Evolutionary conservation across 2,329 filamentous ascomycete species (phyloP).

Genomic region (Diaporthe vexans): DNA sequence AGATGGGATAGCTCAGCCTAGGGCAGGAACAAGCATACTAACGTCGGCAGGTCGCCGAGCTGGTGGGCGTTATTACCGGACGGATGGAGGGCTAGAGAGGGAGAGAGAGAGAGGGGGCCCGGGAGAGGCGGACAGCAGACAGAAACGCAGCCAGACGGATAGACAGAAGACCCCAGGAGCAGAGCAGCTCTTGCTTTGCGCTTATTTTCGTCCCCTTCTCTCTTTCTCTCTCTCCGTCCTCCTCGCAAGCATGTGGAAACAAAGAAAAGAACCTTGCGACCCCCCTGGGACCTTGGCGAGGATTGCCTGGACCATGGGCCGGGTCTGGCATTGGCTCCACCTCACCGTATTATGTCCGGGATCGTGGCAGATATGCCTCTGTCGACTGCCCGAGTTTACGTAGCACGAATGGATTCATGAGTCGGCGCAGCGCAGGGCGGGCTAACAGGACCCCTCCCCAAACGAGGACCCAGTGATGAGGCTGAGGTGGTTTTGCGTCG

Average conservation of each 20-base stretch:
- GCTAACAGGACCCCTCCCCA: not conserved
- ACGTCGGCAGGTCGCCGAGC: not conserved
- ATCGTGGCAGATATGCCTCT: conserved; percentile 27
- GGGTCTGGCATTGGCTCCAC: conserved; percentile 27
- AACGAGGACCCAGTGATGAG: conserved; percentile 10
- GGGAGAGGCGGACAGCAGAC: not conserved
- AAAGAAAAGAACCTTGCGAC: conserved; percentile 4
- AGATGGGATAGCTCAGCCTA: not conserved
- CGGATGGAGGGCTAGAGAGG: not conserved
- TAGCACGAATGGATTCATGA: conserved; percentile 18
- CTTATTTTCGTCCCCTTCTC: not conserved
- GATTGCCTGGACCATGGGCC: not conserved
- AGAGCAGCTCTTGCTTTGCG: not conserved
- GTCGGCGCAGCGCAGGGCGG: not conserved
- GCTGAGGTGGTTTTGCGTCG: conserved; percentile 1
- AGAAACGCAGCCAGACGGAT: not conserved
- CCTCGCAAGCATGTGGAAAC: not conserved
- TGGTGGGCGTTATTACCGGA: not conserved
- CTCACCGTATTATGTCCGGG: conserved; percentile 19
- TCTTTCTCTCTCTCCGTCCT: too few relatives aligned
- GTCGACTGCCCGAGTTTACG: conserved; percentile 10
- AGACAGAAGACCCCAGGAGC: not conserved
- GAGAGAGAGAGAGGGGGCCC: too few relatives aligned
- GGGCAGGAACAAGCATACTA: not conserved
- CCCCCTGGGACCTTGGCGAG: conserved; percentile 24